Evolutionary conservation across 768 basidiomycete species (phyloP).

Genomic region (Lactarius sanguifluus): DNA sequence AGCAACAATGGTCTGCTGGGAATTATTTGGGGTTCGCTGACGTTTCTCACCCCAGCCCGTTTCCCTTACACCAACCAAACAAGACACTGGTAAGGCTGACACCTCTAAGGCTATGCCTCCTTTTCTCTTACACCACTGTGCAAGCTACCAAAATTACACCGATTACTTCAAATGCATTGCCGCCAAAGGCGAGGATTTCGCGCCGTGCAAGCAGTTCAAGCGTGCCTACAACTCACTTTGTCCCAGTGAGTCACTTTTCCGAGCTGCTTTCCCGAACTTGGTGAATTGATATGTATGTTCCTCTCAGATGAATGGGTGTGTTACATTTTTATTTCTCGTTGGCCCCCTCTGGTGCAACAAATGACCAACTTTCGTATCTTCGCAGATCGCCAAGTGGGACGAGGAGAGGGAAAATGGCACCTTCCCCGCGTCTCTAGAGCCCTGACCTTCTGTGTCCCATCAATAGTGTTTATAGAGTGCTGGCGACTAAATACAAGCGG

Average conservation of each 20-base stretch:
- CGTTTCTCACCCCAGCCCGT: constrained; percentile 52
- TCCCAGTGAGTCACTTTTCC: constrained; percentile 73
- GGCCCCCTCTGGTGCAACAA: not conserved
- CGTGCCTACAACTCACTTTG: constrained; percentile 94
- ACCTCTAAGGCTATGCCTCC: not conserved
- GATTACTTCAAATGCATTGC: constrained; percentile 98
- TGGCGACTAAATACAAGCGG: constrained; percentile 8
- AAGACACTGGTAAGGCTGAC: constrained; percentile 76
- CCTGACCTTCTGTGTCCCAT: constrained; percentile 40
- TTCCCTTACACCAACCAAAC: constrained; percentile 95
- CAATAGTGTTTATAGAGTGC: constrained; percentile 13
- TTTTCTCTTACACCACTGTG: constrained; percentile 9
- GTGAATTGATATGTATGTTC: constrained; percentile 23
- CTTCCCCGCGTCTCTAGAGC: constrained; percentile 90
- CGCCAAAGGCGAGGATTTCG: constrained; percentile 97
- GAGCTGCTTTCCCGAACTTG: not conserved
- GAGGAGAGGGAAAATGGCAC: constrained; percentile 92
- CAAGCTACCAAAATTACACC: constrained; percentile 91
- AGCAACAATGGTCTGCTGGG: constrained; percentile 4
- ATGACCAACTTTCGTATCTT: constrained; percentile 16
- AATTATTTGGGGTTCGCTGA: constrained; percentile 22
- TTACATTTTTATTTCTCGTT: not conserved
- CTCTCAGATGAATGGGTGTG: constrained; percentile 86
- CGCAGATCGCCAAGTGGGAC: constrained; percentile 83
- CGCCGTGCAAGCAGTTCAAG: constrained; percentile 99